phyloP scores from a whole-genome alignment of 2,329 filamentous ascomycete genomes.

The Botrytis porri region DNA sequence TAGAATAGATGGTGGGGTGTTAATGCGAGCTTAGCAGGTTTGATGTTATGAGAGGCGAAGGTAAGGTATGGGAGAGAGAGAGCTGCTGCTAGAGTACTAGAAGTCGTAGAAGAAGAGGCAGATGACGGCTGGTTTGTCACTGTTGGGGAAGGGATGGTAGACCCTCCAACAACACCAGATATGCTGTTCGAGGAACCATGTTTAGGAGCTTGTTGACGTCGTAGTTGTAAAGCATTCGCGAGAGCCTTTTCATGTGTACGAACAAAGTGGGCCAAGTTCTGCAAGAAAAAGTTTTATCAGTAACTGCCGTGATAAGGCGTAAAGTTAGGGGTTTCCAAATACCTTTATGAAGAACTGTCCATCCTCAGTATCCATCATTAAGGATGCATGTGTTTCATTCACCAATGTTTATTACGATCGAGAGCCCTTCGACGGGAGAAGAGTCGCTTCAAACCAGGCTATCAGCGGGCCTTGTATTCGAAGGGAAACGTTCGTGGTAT shows the following conservation, averaged over 20 bases:
- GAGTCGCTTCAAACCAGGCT: conserved; percentile 25
- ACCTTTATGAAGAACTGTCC: conserved; percentile 87
- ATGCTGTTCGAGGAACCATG: conserved; percentile 68
- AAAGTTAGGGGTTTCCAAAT: conserved; percentile 34
- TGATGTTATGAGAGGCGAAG: conserved; percentile 80
- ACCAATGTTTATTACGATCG: conserved; percentile 26
- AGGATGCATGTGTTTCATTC: conserved; percentile 46
- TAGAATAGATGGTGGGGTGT: conserved; percentile 98
- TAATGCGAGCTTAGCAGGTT: conserved; percentile 86
- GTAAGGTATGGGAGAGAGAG: conserved; percentile 81
- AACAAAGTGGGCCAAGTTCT: conserved; percentile 96
- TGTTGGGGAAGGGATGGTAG: conserved; percentile 40
- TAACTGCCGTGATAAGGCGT: conserved; percentile 17
- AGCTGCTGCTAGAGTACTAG: conserved; percentile 75
- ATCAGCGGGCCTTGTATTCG: conserved; percentile 32
- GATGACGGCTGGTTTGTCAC: conserved; percentile 62
- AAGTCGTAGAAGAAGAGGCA: conserved; percentile 59
- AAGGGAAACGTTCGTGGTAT: conserved; percentile 23
- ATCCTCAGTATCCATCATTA: conserved; percentile 70
- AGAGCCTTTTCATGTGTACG: conserved; percentile 96
- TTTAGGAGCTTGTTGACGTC: conserved; percentile 65
- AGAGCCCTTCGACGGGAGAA: conserved; percentile 29
- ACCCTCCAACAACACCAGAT: conserved; percentile 53
- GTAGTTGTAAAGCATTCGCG: conserved; percentile 89
- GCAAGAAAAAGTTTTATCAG: conserved; percentile 25